Evolutionary conservation across 768 basidiomycete species (phyloP).

Genomic region (Russula earlei): DNA sequence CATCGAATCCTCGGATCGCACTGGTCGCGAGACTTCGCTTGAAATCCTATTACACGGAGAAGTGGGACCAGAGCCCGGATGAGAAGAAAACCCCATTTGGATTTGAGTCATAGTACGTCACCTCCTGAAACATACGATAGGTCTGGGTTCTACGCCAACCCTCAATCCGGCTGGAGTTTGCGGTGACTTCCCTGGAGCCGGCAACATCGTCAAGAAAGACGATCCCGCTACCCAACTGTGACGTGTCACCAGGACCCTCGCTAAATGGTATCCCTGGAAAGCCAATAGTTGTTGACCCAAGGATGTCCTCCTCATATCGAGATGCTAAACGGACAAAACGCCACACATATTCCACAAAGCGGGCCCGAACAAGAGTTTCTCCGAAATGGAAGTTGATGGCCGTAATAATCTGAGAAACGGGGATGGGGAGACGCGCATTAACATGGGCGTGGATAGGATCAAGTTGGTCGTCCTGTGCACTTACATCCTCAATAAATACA

Average conservation of each 20-base stretch:
- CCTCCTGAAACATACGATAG: slow-evolving; percentile 64
- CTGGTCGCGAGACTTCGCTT: slow-evolving; percentile 41
- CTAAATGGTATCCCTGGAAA: slow-evolving; percentile 50
- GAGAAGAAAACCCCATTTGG: background rate
- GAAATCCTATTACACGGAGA: slow-evolving; percentile 49
- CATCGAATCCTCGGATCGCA: slow-evolving; percentile 72
- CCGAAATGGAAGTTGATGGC: slow-evolving; percentile 91
- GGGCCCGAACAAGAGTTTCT: slow-evolving; percentile 76
- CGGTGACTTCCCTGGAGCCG: slow-evolving; percentile 58
- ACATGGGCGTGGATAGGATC: background rate
- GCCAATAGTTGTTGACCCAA: slow-evolving; percentile 67
- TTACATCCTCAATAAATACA: slow-evolving; percentile 88
- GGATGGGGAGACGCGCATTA: background rate
- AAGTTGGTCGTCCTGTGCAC: slow-evolving; percentile 26
- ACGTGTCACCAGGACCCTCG: slow-evolving; percentile 32
- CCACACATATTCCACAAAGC: slow-evolving; percentile 81
- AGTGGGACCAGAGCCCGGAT: background rate
- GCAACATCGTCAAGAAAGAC: slow-evolving; percentile 65
- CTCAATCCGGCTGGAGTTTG: slow-evolving; percentile 80
- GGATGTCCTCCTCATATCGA: slow-evolving; percentile 78
- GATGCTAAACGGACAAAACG: slow-evolving; percentile 87
- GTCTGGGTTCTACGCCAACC: slow-evolving; percentile 83
- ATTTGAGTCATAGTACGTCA: slow-evolving; percentile 24
- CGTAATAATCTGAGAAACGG: slow-evolving; percentile 51
- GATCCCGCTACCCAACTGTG: slow-evolving; percentile 70